Evolutionary conservation across 2,329 filamentous ascomycete species (phyloP), one percentile per base, ranked within the genome.

Genomic region (Lachnellula hyalina): DNA sequence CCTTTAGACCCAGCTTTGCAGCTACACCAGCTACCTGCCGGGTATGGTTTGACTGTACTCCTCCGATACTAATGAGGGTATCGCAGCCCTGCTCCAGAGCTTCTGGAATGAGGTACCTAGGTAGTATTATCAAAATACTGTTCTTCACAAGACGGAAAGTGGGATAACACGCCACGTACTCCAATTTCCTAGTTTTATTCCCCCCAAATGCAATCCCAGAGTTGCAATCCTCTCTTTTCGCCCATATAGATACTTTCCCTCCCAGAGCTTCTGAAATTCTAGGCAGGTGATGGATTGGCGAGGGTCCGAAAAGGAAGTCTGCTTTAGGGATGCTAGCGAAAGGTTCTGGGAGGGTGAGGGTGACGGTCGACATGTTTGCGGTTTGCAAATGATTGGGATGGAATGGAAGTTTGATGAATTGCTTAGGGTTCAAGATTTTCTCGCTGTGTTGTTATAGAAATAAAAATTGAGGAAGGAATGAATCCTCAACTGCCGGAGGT

Each of bases 221-320:
- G 71, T 86, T 87, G 65, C 83, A 82, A 71, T 89, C 86, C 61
- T 89, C 86, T 49, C 86, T 79, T 71, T 89, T 89, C 51, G 86
- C 85, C 66, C 83, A 89, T 59, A 89, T 78, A 19, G 77, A 74
- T 41, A 86, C 81, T 62, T 77, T 78, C 32, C 78, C 77, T 48
- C 80, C 78, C 64, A 88, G 77, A 23, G 80, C 81, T 51, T 76
- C 68, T 34, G 82, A 83, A 65, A 88, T 86, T 58, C 84, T 78
- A 52, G 83, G 81, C 36, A 90, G 79, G 50, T 76, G 70, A 66
- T 89, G 84, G 64, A 89, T 85, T 32, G 85, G 85, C 0, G 85
- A 87, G 15, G 84, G 81, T 0, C 83, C 83, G 52, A 88, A 85
- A 57, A 86, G 80, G 62, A 89, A 79, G 9, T 74, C 69, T 61